phyloP scores from a whole-genome alignment of 768 basidiomycete species.

The Tulasnella sp. region DNA sequence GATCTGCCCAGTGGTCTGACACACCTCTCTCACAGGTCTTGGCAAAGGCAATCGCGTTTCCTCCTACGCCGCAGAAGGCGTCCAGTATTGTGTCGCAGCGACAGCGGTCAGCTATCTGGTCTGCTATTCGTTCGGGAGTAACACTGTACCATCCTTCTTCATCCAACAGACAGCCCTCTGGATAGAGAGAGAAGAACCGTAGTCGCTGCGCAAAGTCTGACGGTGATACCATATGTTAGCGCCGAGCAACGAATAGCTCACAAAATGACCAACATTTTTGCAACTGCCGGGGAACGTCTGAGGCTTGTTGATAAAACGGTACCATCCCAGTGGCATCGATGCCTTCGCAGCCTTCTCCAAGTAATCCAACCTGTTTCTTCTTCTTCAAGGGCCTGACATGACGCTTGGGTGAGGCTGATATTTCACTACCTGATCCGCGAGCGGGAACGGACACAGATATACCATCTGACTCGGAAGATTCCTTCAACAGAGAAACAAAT shows the following conservation, averaged over 20 bases:
- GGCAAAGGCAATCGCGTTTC: conserved; percentile 95
- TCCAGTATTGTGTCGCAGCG: conserved; percentile 76
- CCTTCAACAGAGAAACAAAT: no score
- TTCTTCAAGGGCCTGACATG: conserved; percentile 15
- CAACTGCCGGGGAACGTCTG: conserved; percentile 65
- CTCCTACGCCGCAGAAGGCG: conserved; percentile 96
- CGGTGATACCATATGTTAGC: not conserved
- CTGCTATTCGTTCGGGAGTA: conserved; percentile 86
- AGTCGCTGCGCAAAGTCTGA: conserved; percentile 79
- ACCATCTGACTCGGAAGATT: no score
- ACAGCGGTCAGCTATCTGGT: conserved; percentile 88
- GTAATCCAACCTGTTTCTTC: conserved; percentile 23
- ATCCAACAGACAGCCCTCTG: conserved; percentile 75
- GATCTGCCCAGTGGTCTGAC: conserved; percentile 21
- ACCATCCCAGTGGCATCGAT: conserved; percentile 61
- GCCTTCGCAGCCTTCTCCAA: conserved; percentile 19
- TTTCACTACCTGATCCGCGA: no score
- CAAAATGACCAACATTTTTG: conserved; percentile 58
- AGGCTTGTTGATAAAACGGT: conserved; percentile 48
- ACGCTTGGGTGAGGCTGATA: no score
- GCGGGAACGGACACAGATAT: no score
- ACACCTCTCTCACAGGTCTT: conserved; percentile 88
- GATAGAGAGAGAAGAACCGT: conserved; percentile 70
- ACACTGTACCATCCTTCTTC: conserved; percentile 98
- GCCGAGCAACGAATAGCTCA: not conserved